A percentile compares a stretch with the other conserved stretches of the same genome.
Evolutionary conservation across 2,329 filamentous ascomycete species (phyloP).

Genomic region (Bertia moriformis): DNA sequence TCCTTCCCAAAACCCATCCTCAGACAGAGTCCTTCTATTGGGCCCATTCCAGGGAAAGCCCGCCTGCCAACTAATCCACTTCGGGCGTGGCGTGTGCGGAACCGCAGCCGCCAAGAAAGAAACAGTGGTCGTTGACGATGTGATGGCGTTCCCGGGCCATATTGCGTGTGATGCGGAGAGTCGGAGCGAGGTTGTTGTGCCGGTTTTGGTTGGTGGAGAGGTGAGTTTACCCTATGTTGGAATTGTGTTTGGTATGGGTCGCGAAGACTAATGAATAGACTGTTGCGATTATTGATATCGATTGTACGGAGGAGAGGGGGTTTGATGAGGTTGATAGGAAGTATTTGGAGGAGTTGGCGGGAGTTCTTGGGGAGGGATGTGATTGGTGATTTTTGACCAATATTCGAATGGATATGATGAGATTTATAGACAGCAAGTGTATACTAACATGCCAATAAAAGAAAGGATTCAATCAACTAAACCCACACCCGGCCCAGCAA

Average conservation of each 20-base stretch:
- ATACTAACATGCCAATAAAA: too few species aligned
- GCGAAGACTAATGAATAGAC: slow-evolving; percentile 22
- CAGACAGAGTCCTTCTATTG: slow-evolving; percentile 16
- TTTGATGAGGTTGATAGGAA: slow-evolving; percentile 56
- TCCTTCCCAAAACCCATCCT: slow-evolving; percentile 7
- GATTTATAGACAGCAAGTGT: too few species aligned
- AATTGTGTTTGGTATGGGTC: not conserved
- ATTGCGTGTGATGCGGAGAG: slow-evolving; percentile 31
- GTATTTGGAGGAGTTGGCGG: slow-evolving; percentile 53
- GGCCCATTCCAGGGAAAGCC: slow-evolving; percentile 31
- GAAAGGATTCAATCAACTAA: too few species aligned
- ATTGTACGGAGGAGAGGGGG: slow-evolving; percentile 52
- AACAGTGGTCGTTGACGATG: slow-evolving; percentile 25
- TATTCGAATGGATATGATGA: not conserved
- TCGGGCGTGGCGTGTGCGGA: slow-evolving; percentile 28
- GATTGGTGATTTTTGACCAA: slow-evolving; percentile 37
- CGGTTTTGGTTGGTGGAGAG: slow-evolving; percentile 21
- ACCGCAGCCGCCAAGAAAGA: slow-evolving; percentile 20
- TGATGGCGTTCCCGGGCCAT: slow-evolving; percentile 25
- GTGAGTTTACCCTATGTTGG: slow-evolving; percentile 10
- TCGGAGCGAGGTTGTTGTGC: slow-evolving; percentile 31
- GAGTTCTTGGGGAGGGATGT: slow-evolving; percentile 41
- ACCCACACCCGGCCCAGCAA: slow-evolving; percentile 32
- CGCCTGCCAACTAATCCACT: slow-evolving; percentile 27
- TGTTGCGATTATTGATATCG: slow-evolving; percentile 67